Evolutionary conservation across 495 filamentous ascomycete species (phyloP).

Genomic region (Pseudoneurospora amorphoporcata): DNA sequence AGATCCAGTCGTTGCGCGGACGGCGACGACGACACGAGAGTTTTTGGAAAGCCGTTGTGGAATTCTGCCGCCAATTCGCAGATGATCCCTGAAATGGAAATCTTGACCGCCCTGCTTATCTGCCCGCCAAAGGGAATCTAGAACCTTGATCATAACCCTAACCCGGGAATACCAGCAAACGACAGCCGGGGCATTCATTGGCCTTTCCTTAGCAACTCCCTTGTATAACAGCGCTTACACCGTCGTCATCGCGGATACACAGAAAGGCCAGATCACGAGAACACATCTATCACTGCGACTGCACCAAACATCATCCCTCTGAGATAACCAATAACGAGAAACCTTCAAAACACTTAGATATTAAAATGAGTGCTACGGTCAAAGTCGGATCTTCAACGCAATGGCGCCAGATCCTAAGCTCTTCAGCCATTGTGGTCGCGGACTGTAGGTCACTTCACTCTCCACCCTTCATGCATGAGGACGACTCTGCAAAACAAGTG

Average conservation of each 20-base stretch:
- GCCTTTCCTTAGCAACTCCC: background rate
- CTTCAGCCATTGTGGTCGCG: slow-evolving; percentile 33
- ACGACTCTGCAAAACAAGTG: background rate
- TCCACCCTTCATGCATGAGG: background rate
- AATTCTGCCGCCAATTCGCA: background rate
- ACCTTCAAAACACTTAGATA: background rate
- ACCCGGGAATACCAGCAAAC: background rate
- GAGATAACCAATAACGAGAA: background rate
- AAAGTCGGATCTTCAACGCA: slow-evolving; percentile 31
- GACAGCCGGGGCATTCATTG: background rate
- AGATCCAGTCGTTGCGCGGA: background rate
- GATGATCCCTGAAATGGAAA: background rate
- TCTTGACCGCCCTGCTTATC: background rate
- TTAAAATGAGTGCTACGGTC: slow-evolving; percentile 21
- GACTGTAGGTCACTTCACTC: slow-evolving; percentile 31
- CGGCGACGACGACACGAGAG: background rate
- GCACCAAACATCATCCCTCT: background rate
- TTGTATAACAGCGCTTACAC: background rate
- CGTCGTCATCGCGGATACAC: background rate
- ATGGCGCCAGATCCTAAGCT: slow-evolving; percentile 32
- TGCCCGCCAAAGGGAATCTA: background rate
- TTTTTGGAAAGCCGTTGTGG: background rate
- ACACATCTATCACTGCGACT: background rate
- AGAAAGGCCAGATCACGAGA: background rate
- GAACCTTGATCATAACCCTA: background rate